Evolutionary conservation across 148 eudicot genomes (phyloP), one percentile per base, ranked within the genome.

Genomic region (Fagopyrum esculentum): DNA sequence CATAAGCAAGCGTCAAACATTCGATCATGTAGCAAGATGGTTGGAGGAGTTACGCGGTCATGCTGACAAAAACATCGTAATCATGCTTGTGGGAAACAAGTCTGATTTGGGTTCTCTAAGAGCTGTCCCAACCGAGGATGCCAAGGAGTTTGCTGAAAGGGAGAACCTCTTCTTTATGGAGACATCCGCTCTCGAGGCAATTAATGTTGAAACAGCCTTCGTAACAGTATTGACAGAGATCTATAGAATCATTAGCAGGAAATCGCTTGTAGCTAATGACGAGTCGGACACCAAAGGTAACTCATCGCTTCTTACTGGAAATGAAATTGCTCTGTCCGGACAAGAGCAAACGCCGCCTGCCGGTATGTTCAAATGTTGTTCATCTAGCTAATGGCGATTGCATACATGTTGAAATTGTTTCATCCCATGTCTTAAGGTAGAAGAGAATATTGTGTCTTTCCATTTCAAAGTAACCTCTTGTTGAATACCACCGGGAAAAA

Each of bases 21-120:
- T 87, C 40, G 90, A 87, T 63, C 90, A 87, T 74, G 78, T 87
- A 80, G 82, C 88, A 13, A 78, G 84, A 50, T 87, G 90, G 90
- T 82, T 87, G 1, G 88, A 87, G 66, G 90, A 87, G 68, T 74
- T 87, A 9, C 81, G 90, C 51, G 84, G 82, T 13, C 90, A 87
- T 4, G 87, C 88, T 3, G 90, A 87, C 43, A 85, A 87, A 77
- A 87, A 85, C 73, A 85, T 87, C 4, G 85, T 85, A 10, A 83
- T 87, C 69, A 87, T 87, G 87, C 84, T 87, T 6, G 76, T 87
- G 19, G 90, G 90, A 19, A 87, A 87, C 82, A 87, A 87, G 72
- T 79, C 82, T 45, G 90, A 87, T 68, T 74, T 87, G 73, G 84
- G 78, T 49, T 81, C 82, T 48, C 84, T 85, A 15, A 74, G 88